Base-by-base conservation (phyloP, 768 basidiomycete species). In the Suillus lakei region DNA sequence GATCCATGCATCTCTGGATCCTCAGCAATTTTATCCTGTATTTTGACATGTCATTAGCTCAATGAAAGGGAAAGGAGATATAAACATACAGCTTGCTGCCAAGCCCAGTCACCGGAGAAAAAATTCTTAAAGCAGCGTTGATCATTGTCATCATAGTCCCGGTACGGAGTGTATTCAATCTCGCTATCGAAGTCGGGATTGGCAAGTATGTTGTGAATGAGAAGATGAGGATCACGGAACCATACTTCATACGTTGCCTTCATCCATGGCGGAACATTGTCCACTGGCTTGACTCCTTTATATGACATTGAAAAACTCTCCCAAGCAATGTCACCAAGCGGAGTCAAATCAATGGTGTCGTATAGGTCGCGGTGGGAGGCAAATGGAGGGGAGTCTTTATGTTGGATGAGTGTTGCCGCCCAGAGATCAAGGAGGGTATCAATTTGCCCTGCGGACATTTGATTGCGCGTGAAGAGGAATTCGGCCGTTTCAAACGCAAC, bases 31-130 rank as follows among this genome's bases (percentile, higher is more conserved):
- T 39, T 32, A n/a, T 65, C 55, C 54, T 64, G 41, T 39, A 26
- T 30, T 10, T 7, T 15, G 30, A n/a, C 9, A 7, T 32, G 46
- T 18, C 15, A 18, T 54, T 12, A 54, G 53, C 9, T 51, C 46
- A 18, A 62, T n/a, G n/a, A n/a, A n/a, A n/a, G n/a, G n/a, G 56
- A 60, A 60, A 34, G 23, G 26, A 39, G 30, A 6, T 34, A 12
- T 18, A 34, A 34, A 74, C 73, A 13, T 71, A 82, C 81, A 4
- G 72, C 75, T 61, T 76, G 70, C 10, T 67, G 26, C 72, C 71
- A 77, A 1, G 67, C 72, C 76, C 74, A 77, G 18, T 74, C 64
- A 7, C 71, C 75, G 9, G 74, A 75, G 66, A 78, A 70, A 30
- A 65, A 70, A 50, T 70, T 69, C 43, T 43, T 41, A 30, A 43